These are phyloP conservation scores for Ascochyta lentis DNA, from an alignment of 2,329 filamentous ascomycete species.

Conservation along the genomic window DNA sequence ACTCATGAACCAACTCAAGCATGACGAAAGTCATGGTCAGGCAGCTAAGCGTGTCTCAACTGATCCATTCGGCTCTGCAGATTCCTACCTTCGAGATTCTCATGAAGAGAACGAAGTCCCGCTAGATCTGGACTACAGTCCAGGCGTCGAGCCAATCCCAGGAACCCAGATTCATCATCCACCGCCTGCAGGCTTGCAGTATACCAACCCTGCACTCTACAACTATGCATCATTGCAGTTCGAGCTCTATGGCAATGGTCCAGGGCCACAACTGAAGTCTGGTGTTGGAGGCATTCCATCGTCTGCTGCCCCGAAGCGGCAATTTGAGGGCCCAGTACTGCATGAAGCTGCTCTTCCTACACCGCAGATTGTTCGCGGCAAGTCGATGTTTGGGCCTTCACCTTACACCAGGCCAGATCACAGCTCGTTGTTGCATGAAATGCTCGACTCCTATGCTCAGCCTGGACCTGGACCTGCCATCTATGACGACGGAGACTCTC, in stretches of 20 bases:
- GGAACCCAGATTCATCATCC: conserved; percentile 6
- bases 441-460: background rate
- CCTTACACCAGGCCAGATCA: background rate
- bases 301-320: background rate
- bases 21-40: background rate
- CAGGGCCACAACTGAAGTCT: background rate
- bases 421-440: background rate
- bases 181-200: background rate
- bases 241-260: background rate
- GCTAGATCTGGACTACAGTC: background rate
- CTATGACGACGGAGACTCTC: conserved; percentile 7
- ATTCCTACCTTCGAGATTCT: background rate
- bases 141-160: background rate
- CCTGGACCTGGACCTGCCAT: background rate
- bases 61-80: background rate
- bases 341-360: background rate
- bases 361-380: conserved; percentile 2
- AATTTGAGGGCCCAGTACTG: background rate
- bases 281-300: background rate
- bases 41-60: conserved; percentile 5
- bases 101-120: conserved; percentile 14
- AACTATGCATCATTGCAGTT: background rate
- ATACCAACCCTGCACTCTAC: background rate
- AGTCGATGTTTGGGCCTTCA: conserved; percentile 6
- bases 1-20: background rate